Conservation (phyloP, 495 filamentous ascomycete species). For the Rhypophila decipiens region DNA sequence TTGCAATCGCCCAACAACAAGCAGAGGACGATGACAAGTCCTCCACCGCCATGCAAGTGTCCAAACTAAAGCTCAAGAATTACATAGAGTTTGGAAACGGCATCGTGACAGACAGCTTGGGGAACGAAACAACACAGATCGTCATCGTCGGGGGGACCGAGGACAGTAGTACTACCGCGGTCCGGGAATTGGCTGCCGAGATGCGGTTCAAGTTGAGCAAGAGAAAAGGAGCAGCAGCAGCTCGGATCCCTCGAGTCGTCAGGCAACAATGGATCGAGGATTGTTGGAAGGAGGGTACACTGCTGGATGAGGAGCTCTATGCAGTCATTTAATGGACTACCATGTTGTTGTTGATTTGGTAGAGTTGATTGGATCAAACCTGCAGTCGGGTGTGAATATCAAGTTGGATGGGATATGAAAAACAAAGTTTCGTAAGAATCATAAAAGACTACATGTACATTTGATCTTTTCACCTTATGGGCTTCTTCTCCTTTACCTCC, state of each 20-base stretch:
- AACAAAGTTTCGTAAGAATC: too few species aligned
- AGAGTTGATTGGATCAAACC: too few species aligned
- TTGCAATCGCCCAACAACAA: slow-evolving; percentile 24
- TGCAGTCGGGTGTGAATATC: too few species aligned
- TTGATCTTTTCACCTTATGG: too few species aligned
- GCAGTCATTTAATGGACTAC: slow-evolving; percentile 23
- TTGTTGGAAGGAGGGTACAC: slow-evolving; percentile 71
- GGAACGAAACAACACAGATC: slow-evolving; percentile 56
- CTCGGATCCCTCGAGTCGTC: slow-evolving; percentile 72
- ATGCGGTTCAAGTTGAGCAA: slow-evolving; percentile 38
- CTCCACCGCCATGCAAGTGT: slow-evolving; percentile 15
- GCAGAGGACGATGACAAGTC: slow-evolving; percentile 8
- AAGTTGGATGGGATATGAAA: too few species aligned
- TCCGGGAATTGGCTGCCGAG: slow-evolving; percentile 31
- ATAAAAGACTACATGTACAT: too few species aligned
- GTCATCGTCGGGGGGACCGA: slow-evolving; percentile 38
- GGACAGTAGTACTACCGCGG: slow-evolving; percentile 8
- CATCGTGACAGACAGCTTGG: slow-evolving; percentile 36
- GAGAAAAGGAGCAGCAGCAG: slow-evolving; percentile 26
- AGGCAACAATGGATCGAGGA: slow-evolving; percentile 66
- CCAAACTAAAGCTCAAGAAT: slow-evolving; percentile 36
- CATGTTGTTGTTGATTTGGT: too few species aligned
- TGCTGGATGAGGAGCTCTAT: slow-evolving; percentile 74
- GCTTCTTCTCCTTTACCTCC: too few species aligned
- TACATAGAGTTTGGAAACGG: slow-evolving; percentile 62